Evolutionary conservation across 768 basidiomycete genomes (phyloP).

Genomic region (Collybiopsis confluens): DNA sequence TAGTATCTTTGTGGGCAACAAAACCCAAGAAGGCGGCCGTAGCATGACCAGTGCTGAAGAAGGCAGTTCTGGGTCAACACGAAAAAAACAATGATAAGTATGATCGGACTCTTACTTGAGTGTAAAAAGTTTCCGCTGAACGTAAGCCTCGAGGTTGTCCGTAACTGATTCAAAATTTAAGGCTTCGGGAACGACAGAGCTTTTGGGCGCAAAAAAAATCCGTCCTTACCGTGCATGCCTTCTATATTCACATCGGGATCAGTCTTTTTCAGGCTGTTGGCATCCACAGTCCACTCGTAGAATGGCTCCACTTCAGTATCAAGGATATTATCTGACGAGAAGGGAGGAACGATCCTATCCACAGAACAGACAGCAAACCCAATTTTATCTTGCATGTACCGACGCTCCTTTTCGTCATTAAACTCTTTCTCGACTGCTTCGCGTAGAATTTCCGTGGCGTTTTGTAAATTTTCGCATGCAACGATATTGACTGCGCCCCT

Average conservation of each 20-base stretch:
- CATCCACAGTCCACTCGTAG: conserved; percentile 36
- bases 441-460: conserved; percentile 27
- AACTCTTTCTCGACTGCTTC: conserved; percentile 25
- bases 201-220: no score
- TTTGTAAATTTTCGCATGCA: conserved; percentile 37
- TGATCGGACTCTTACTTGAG: conserved; percentile 22
- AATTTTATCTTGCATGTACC: conserved; percentile 23
- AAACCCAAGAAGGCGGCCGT: conserved; percentile 34
- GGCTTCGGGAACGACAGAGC: no score
- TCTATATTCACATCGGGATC: conserved; percentile 18
- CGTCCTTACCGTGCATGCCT: conserved; percentile 19
- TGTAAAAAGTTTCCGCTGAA: conserved; percentile 40
- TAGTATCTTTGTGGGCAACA: conserved; percentile 23
- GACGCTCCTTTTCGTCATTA: conserved; percentile 20
- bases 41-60: conserved; percentile 26
- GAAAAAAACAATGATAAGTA: background rate
- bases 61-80: background rate
- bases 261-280: conserved; percentile 20
- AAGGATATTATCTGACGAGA: conserved; percentile 20
- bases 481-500: conserved; percentile 14
- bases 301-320: conserved; percentile 39
- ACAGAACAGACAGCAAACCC: conserved; percentile 39
- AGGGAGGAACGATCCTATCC: conserved; percentile 31
- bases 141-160: conserved; percentile 27
- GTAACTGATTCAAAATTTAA: no score